Percentiles rank a stretch among this genome's conserved stretches.
phyloP scores from a whole-genome alignment of 257 asterid genomes.

The Plectranthus barbatus region DNA sequence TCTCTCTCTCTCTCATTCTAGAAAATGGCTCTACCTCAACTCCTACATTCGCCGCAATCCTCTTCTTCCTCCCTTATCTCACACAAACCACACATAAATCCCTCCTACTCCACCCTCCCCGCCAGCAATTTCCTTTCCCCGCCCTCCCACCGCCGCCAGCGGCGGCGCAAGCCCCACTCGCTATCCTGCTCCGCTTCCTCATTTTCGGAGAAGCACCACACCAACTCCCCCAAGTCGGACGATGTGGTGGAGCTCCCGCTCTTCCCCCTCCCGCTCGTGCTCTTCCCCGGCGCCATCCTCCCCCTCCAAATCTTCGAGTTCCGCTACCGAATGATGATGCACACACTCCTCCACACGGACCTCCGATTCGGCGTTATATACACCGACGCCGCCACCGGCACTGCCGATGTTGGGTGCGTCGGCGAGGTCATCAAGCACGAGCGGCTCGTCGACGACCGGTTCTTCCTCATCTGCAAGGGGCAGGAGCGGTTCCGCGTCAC shows the following conservation, averaged over 20 bases:
- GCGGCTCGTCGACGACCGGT: constrained; percentile 86
- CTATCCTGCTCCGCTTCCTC: constrained; percentile 82
- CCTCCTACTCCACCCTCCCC: constrained; percentile 20
- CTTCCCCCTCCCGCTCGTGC: constrained; percentile 88
- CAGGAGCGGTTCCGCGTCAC: constrained; percentile 92
- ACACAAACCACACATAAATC: constrained; percentile 41
- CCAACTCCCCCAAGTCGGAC: constrained; percentile 50
- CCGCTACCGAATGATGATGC: constrained; percentile 98
- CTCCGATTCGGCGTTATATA: constrained; percentile 94
- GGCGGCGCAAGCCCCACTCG: constrained; percentile 32
- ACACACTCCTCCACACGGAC: constrained; percentile 91
- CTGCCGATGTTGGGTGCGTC: constrained; percentile 91
- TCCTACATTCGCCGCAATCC: constrained; percentile 57
- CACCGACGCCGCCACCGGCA: constrained; percentile 75
- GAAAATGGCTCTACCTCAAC: constrained; percentile 72
- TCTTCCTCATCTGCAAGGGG: constrained; percentile 85
- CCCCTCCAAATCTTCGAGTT: constrained; percentile 95
- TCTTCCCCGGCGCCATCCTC: constrained; percentile 87
- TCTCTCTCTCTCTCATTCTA: neutral
- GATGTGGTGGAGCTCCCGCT: constrained; percentile 89
- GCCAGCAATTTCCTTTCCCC: constrained; percentile 11
- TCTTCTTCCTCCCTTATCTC: constrained; percentile 34
- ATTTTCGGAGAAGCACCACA: constrained; percentile 71
- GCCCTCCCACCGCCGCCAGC: constrained; percentile 25
- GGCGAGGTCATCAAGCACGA: constrained; percentile 92